phyloP scores from a whole-genome alignment of 805 yeast genomes.

The Debaryomyces hansenii region DNA sequence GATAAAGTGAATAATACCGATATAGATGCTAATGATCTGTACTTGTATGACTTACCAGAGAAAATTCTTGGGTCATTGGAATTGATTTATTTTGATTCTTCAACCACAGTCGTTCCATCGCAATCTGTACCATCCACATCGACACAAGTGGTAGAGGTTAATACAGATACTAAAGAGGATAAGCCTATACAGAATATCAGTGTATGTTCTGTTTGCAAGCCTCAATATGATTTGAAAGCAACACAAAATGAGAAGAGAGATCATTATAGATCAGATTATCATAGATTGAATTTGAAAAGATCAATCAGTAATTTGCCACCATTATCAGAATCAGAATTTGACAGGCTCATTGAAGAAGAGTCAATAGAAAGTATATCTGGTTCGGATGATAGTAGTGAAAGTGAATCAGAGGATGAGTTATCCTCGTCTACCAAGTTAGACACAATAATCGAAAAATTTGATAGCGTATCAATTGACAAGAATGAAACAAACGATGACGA shows the following conservation, averaged over 20 bases:
- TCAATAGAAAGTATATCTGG: slow-evolving; percentile 63
- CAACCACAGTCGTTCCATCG: slow-evolving; percentile 36
- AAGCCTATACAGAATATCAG: background rate
- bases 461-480: slow-evolving; percentile 12
- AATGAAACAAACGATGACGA: slow-evolving; percentile 22
- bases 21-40: slow-evolving; percentile 33
- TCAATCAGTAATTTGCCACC: slow-evolving; percentile 43
- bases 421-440: slow-evolving; percentile 15
- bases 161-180: background rate
- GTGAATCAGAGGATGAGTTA: slow-evolving; percentile 15
- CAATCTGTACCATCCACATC: slow-evolving; percentile 1
- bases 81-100: slow-evolving; percentile 55
- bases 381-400: slow-evolving; percentile 36
- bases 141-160: background rate
- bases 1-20: background rate
- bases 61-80: slow-evolving; percentile 46
- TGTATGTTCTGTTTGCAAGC: slow-evolving; percentile 18
- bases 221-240: slow-evolving; percentile 4
- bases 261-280: slow-evolving; percentile 60
- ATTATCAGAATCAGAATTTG: slow-evolving; percentile 59
- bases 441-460: slow-evolving; percentile 17
- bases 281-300: slow-evolving; percentile 61
- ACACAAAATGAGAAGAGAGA: slow-evolving; percentile 19
- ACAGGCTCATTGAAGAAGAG: slow-evolving; percentile 48
- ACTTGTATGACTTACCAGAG: slow-evolving; percentile 47